Base-by-base conservation (phyloP, 768 basidiomycete species). In the Psilocybe azurescens region DNA sequence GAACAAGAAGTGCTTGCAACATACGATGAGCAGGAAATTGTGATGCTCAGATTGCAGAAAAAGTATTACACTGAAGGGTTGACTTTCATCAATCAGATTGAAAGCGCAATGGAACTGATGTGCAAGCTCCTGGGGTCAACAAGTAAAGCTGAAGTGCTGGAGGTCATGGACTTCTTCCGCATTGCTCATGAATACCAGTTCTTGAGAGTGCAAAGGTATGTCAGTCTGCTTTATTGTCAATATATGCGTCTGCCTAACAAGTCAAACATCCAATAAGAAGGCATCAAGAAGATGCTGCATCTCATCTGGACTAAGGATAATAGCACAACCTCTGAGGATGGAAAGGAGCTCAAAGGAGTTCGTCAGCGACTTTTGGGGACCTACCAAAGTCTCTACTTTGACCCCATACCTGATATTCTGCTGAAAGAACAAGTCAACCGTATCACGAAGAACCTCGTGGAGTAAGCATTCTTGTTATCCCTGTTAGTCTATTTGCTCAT, bases 251-350 rank as follows among this genome's bases (percentile, higher is more conserved):
- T n/a, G n/a, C n/a, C n/a, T n/a, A n/a, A n/a, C n/a, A n/a, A n/a
- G n/a, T n/a, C n/a, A n/a, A n/a, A n/a, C n/a, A n/a, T n/a, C n/a
- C n/a, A n/a, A n/a, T 33, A 97, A 94, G 75, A 77, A 13, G 97
- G 97, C 0, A 89, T 99, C 70, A 95, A 92, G 79, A 94, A 89
- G 70, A 98, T 99, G 97, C 73, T 99, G 13, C 97, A 99, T 73
- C 81, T 99, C 28, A 93, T 99, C 67, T 99, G 97, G 97, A 85
- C 86, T 29, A 99, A 99, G 72, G 97, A 99, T 70, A 94, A 94
- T 70, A 90, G 78, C 55, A 86, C 91, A n/a, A 86, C 70, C 9
- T 74, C 80, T 3, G 84, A 84, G 67, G 84, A 85, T 53, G 83
- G 81, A 2, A n/a, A n/a, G n/a, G n/a, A n/a, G n/a, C n/a, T n/a